Base-by-base conservation (phyloP, 352 stramenopile species). In the Pythium volutum region DNA sequence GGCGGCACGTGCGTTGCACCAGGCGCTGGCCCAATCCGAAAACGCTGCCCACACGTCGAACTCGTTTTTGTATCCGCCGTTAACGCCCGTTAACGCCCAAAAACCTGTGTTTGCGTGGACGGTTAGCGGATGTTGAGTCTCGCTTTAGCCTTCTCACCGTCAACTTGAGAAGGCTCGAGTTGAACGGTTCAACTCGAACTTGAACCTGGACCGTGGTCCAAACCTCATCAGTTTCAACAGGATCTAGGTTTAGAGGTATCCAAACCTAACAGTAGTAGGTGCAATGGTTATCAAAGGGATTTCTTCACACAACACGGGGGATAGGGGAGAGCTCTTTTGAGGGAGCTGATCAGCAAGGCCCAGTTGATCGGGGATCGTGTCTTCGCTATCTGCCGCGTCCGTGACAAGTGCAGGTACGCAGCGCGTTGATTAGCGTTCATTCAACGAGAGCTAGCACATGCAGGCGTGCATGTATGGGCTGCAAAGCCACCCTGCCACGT, bases 381-480 rank as follows among this genome's bases (percentile, higher is more conserved):
- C 55, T 70, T 70, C 62, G 62, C 62, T 65, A 65, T 70, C 55
- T 70, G 48, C 49, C 50, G 42, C 36, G 62, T 62, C 16, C n/a
- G 61, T 56, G 61, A 41, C 15, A 68, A 51, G 53, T 62, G 54
- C 59, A 68, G 61, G 61, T 68, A 59, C 20, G 59, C 2, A 2
- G 36, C 36, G 36, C 36, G 36, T 2, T 22, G 9, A 43, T 9
- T 43, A 22, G 36, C 36, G 36, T 43, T 14, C 12, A 9, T 22
- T 22, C 12, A 22, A 10, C 33, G 52, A 45, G 33, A 18, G 16
- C 26, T 18, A 34, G 5, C 43, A 22, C 4, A n/a, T 29, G 22
- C 22, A 27, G 7, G 23, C 43, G 43, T 49, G 8, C n/a, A n/a
- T 49, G 43, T 18, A 4, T n/a, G 14, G 43, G 22, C 4, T 27